Evolutionary conservation across 495 filamentous ascomycete genomes (phyloP).

Genomic region (Neurospora terricola): DNA sequence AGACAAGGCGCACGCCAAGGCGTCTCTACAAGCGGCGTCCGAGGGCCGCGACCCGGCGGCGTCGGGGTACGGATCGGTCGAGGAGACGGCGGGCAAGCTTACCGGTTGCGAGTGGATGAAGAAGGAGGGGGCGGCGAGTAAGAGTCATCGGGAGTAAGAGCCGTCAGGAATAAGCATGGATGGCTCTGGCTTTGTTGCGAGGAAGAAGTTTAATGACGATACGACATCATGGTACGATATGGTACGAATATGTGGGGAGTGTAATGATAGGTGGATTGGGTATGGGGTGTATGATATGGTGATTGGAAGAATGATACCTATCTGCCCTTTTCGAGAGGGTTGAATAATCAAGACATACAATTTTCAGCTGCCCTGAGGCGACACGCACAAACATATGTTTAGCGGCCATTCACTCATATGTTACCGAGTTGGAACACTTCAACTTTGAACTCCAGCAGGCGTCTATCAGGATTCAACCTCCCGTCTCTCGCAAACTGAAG

Average conservation of each 20-base stretch:
- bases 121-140: constrained; percentile 32
- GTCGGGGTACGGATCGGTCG: constrained; percentile 32
- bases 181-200: no score
- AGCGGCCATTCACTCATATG: background rate
- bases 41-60: constrained; percentile 29
- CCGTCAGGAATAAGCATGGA: no score
- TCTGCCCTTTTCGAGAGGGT: no score
- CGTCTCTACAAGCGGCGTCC: constrained; percentile 30
- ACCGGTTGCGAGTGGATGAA: constrained; percentile 39
- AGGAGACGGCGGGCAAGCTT: constrained; percentile 32
- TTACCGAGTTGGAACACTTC: background rate
- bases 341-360: no score
- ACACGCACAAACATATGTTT: no score
- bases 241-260: no score
- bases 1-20: constrained; percentile 34
- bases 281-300: no score
- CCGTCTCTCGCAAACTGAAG: no score
- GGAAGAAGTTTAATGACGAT: background rate
- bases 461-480: background rate
- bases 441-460: background rate
- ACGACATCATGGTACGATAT: background rate
- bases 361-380: no score
- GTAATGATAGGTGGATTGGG: no score
- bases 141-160: background rate
- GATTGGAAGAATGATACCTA: no score